These are phyloP conservation scores for Cutaneotrichosporon spelunceum DNA, from an alignment of 1,284 basidiomycete species.

Conservation along the genomic window DNA sequence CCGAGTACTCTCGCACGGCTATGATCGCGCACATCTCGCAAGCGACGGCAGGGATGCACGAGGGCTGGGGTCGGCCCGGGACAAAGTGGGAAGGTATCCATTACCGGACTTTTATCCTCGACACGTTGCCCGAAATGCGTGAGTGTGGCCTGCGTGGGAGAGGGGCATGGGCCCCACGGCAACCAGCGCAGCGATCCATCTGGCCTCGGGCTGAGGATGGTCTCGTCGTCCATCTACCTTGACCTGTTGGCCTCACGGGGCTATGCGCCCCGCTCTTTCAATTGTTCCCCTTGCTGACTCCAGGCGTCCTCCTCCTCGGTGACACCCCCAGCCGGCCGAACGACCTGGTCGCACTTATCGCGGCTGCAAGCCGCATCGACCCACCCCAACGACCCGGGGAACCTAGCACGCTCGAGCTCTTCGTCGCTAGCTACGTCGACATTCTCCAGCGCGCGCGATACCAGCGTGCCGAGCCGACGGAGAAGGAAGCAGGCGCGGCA, in stretches of 20 bases:
- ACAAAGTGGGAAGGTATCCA: conserved; percentile 46
- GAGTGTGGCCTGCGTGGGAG: conserved; percentile 18
- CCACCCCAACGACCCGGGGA: conserved; percentile 6
- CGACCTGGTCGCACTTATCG: conserved; percentile 62
- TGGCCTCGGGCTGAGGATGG: too few relatives aligned
- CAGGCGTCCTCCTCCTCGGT: conserved; percentile 15
- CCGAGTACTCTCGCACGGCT: conserved; percentile 74
- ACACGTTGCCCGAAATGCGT: conserved; percentile 38
- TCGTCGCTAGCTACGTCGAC: conserved; percentile 71
- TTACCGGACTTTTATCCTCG: conserved; percentile 41
- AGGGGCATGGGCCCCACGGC: too few relatives aligned
- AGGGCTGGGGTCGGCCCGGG: conserved; percentile 72
- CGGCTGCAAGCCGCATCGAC: conserved; percentile 54
- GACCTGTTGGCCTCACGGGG: too few relatives aligned
- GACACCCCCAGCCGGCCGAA: conserved; percentile 56
- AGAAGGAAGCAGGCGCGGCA: conserved; percentile 66
- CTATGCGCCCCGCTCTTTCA: too few relatives aligned
- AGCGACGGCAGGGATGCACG: conserved; percentile 66
- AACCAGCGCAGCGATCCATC: too few relatives aligned
- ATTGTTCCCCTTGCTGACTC: conserved; percentile 7
- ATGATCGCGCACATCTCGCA: conserved; percentile 71
- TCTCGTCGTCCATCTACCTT: too few relatives aligned
- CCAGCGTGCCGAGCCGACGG: conserved; percentile 62
- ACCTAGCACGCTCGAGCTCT: conserved; percentile 54
- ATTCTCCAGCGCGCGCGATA: conserved; percentile 72